Base-by-base conservation (phyloP, 495 filamentous ascomycete species). In the Aspergillus bridgeri region DNA sequence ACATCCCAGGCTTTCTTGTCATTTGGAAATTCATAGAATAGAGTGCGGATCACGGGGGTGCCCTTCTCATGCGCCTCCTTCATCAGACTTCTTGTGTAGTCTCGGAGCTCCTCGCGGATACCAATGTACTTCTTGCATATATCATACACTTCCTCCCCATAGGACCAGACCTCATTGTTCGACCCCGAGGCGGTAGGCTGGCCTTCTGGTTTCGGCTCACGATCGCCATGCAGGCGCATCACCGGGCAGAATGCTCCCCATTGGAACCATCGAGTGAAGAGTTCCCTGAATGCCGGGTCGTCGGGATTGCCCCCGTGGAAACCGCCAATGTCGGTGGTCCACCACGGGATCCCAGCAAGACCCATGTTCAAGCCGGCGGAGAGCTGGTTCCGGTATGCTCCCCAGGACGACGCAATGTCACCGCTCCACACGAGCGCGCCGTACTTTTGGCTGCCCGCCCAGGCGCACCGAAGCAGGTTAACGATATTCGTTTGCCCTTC, bases 221-320 rank as follows among this genome's bases (percentile, higher is more conserved):
- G 76, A 64, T 83, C 80, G 19, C 82, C 82, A 58, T 86, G 83
- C 19, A 84, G 66, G 9, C 82, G 71, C 74, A 86, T 83, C 6
- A 84, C 83, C 25, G 82, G 81, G 56, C 80, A 84, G 65, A 83
- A 86, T 1, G 81, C 65, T 2, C 81, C 82, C 80, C 80, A 84
- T 58, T 85, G 82, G 64, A 85, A 86, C 83, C 83, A 86, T 2
- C 83, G 72, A 5, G 78, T 76, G 61, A 86, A 81, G 15, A 86
- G 67, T 56, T 86, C 82, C 2, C 81, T 65, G 64, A 86, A 86
- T 0, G 59, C 72, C n/a, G 70, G 65, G 51, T 83, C 77, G 38
- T 73, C 68, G 0, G 80, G 76, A 46, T 81, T 75, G 3, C 83
- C 82, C 8, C 82, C 82, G 65, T 83, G 78, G 63, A 86, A 84